These are phyloP conservation scores for Boletellus deceptivus DNA, from an alignment of 1,284 basidiomycete species.

Conservation along the genomic window DNA sequence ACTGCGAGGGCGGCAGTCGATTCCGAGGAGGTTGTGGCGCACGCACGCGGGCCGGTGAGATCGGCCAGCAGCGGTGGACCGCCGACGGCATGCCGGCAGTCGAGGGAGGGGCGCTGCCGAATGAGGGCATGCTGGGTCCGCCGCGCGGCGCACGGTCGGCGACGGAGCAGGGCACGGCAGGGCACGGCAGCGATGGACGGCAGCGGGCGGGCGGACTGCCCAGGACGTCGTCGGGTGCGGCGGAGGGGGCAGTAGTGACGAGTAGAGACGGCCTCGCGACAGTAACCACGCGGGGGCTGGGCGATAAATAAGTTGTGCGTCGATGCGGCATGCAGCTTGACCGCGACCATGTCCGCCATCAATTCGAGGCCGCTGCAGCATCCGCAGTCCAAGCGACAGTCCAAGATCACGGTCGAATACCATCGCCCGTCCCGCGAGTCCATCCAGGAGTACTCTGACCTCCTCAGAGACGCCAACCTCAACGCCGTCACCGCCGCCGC, in stretches of 20 bases:
- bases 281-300: constrained; percentile 1
- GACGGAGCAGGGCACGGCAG: too few relatives aligned
- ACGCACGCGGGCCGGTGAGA: too few relatives aligned
- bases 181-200: too few relatives aligned
- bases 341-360: constrained; percentile 21
- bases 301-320: not conserved
- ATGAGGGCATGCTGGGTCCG: too few relatives aligned
- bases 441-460: constrained; percentile 70
- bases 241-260: not conserved
- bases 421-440: constrained; percentile 63
- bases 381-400: constrained; percentile 45
- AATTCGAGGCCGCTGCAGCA: constrained; percentile 35
- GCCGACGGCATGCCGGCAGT: not conserved
- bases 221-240: too few relatives aligned
- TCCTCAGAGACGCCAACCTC: constrained; percentile 59
- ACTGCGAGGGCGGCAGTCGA: too few relatives aligned
- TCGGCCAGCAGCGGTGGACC: too few relatives aligned
- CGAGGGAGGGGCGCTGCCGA: not conserved
- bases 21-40: too few relatives aligned
- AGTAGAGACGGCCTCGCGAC: not conserved
- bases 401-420: constrained; percentile 72
- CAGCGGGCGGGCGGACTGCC: too few relatives aligned
- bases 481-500: constrained; percentile 51
- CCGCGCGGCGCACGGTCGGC: too few relatives aligned
- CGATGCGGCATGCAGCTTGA: not conserved